Evolutionary conservation across 129 eudicot species (phyloP).

Genomic region (Flaveria linearis): DNA sequence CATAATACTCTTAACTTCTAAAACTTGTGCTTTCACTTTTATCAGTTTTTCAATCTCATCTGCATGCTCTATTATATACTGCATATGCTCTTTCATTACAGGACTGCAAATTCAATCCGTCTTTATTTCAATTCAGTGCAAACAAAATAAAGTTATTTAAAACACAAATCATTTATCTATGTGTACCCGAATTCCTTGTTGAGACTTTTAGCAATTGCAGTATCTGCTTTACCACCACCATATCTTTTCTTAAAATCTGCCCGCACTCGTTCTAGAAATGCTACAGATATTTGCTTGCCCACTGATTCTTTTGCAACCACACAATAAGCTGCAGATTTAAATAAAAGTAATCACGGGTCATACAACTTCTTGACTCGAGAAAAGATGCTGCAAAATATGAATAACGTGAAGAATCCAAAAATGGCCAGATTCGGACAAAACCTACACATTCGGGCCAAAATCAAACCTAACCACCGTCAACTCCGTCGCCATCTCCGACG

Average conservation of each 20-base stretch:
- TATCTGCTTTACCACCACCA: slow-evolving; percentile 94
- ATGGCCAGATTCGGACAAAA: too few species aligned
- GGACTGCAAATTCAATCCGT: slow-evolving; percentile 50
- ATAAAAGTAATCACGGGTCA: slow-evolving; percentile 8
- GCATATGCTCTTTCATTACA: slow-evolving; percentile 89
- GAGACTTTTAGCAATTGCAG: slow-evolving; percentile 85
- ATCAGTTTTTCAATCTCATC: slow-evolving; percentile 89
- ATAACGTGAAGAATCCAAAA: too few species aligned
- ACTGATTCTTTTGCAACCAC: slow-evolving; percentile 89
- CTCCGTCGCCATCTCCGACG: too few species aligned
- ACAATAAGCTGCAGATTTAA: slow-evolving; percentile 66
- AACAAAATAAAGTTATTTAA: neutral
- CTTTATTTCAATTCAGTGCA: slow-evolving; percentile 7
- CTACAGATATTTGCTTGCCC: slow-evolving; percentile 80
- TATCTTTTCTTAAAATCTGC: slow-evolving; percentile 84
- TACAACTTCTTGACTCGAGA: slow-evolving; percentile 20
- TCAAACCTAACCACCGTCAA: too few species aligned
- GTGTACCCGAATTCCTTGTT: slow-evolving; percentile 83
- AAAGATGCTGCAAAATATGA: too few species aligned
- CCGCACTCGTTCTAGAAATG: slow-evolving; percentile 75
- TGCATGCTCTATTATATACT: slow-evolving; percentile 86
- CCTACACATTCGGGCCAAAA: too few species aligned
- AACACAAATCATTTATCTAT: neutral
- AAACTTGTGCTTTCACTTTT: slow-evolving; percentile 94
- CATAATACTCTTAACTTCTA: slow-evolving; percentile 90